Base-by-base conservation (phyloP, 1,284 basidiomycete species). In the Gomphus bonarii region DNA sequence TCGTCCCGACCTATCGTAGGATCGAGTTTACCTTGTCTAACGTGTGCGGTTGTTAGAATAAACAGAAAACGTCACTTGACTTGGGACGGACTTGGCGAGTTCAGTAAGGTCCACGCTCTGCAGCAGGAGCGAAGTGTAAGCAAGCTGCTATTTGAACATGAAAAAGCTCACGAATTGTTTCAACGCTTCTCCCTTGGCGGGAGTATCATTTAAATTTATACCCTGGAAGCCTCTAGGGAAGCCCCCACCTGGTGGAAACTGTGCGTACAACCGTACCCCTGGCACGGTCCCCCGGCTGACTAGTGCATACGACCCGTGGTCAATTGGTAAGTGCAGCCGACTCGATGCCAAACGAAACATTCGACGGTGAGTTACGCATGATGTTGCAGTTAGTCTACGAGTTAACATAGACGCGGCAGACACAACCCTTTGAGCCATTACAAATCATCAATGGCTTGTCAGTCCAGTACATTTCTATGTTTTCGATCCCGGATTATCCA, bases 1-100 rank as follows among this genome's bases (percentile, higher is more conserved):
- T 92, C 88, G 63, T 93, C 91, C 63, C 91, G 74, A 1, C 92
- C 92, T 67, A 95, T 95, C 8, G 85, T 85, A 1, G 93, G 93
- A 68, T 95, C 93, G 4, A 95, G 75, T 67, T 93, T 92, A 36
- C 92, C 92, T 51, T 87, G 75, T 62, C 74, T 57, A 31, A n/a
- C 5, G 22, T n/a, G 22, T 16, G 20, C 30, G 11, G 31, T 10
- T 33, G 31, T 50, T 28, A 50, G 48, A 35, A 22, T 22, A 50
- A 28, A 57, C 38, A 31, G 40, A 8, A 30, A 30, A 25, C 20
- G 20, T 10, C 25, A 42, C 14, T 43, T 30, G 6, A 12, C 22
- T 16, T 2, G 10, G n/a, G 31, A 20, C 55, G 18, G 35, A 57
- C 55, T 57, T 79, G 2, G 93, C 93, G 61, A 93, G 73, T 63